Conservation (phyloP, 2,329 filamentous ascomycete genomes). For the Pseudocercospora ulei region DNA sequence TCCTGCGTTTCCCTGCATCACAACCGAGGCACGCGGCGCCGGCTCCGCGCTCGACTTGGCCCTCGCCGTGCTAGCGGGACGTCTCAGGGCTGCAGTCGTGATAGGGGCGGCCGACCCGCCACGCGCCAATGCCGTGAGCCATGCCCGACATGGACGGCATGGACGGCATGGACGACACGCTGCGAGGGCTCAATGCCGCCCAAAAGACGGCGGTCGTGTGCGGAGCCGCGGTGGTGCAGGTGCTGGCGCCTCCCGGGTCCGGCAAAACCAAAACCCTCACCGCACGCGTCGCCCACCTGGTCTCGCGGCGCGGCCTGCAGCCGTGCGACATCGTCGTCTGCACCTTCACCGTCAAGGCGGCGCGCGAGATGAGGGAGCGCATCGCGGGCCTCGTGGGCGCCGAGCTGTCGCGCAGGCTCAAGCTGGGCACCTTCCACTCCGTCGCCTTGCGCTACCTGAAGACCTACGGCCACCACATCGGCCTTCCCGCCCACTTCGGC, state of each 20-base stretch:
- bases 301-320: slow-evolving; percentile 59
- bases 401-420: slow-evolving; percentile 61
- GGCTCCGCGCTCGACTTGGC: too few relatives aligned
- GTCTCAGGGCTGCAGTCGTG: too few relatives aligned
- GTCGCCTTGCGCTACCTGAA: slow-evolving; percentile 77
- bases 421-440: slow-evolving; percentile 91
- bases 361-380: slow-evolving; percentile 83
- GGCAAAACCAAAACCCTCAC: slow-evolving; percentile 96
- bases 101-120: too few relatives aligned
- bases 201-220: slow-evolving; percentile 57
- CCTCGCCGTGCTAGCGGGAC: too few relatives aligned
- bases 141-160: too few relatives aligned
- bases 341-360: slow-evolving; percentile 94
- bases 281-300: slow-evolving; percentile 79
- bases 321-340: slow-evolving; percentile 89
- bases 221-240: slow-evolving; percentile 50
- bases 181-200: slow-evolving; percentile 54
- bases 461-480: slow-evolving; percentile 74
- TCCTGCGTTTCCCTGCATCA: too few relatives aligned
- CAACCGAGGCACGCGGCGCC: too few relatives aligned
- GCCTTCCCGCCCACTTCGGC: slow-evolving; percentile 70
- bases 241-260: slow-evolving; percentile 55
- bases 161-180: slow-evolving; percentile 47
- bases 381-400: slow-evolving; percentile 73
- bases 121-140: too few relatives aligned